phyloP scores from a whole-genome alignment of 768 basidiomycete species.

The Pulveroboletus sp. region DNA sequence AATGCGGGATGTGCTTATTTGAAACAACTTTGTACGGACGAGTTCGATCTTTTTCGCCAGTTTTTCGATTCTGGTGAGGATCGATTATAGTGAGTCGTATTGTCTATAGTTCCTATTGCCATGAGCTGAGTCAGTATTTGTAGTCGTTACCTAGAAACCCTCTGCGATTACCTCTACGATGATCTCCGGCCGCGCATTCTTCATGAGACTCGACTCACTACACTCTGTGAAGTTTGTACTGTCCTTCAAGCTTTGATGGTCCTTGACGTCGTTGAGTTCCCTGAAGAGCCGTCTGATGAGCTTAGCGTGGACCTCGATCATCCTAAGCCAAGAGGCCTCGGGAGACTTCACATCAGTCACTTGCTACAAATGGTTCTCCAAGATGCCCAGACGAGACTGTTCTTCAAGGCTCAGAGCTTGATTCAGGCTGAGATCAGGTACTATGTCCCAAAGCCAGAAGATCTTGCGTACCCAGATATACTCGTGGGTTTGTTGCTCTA shows the following conservation, averaged over 20 bases:
- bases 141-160: slow-evolving; percentile 83
- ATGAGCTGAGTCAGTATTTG: slow-evolving; percentile 6
- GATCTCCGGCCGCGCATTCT: slow-evolving; percentile 93
- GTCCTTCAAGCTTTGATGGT: slow-evolving; percentile 96
- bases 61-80: slow-evolving; percentile 89
- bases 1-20: slow-evolving; percentile 88
- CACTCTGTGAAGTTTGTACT: slow-evolving; percentile 92
- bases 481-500: slow-evolving; percentile 52
- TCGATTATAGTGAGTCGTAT: slow-evolving; percentile 54
- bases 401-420: slow-evolving; percentile 93
- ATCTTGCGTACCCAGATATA: slow-evolving; percentile 84
- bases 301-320: slow-evolving; percentile 40
- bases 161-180: slow-evolving; percentile 94
- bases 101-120: neutral
- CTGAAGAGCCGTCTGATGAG: slow-evolving; percentile 26
- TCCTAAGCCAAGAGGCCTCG: slow-evolving; percentile 38
- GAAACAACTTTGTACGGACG: slow-evolving; percentile 86
- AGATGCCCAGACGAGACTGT: slow-evolving; percentile 91
- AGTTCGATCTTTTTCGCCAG: slow-evolving; percentile 77
- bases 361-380: slow-evolving; percentile 87
- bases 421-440: slow-evolving; percentile 86
- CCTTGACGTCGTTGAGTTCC: slow-evolving; percentile 57
- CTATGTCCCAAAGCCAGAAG: slow-evolving; percentile 70
- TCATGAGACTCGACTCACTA: slow-evolving; percentile 83
- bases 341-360: slow-evolving; percentile 70